Evolutionary conservation across 805 yeast species (phyloP), one percentile per base, ranked within the genome.

Genomic region (Barnettozyma vustinii): DNA sequence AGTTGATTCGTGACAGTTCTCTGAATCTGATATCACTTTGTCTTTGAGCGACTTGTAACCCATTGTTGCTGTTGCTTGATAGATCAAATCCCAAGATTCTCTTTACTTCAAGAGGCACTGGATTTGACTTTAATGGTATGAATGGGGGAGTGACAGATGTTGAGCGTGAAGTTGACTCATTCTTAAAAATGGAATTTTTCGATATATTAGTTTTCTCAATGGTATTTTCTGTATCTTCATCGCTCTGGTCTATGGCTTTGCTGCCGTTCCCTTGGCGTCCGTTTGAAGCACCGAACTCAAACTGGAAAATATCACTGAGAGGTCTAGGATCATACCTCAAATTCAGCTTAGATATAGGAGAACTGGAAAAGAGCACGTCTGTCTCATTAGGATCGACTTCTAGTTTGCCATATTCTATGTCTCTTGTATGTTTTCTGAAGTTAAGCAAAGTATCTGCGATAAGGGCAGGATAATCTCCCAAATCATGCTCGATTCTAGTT

Each of bases 301-400:
- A 27, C 2, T 45, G 56, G 32, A 58, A 55, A 13, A 53, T 12
- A 4, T 56, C 60, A 23, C 42, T 44, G 4, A 52, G 26, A 13
- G 61, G 55, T 19, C 40, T 53, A 8, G 56, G 52, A 8, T 54
- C 59, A 13, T 53, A 54, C 44, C 49, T 56, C 13, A 53, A 50
- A 18, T 54, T 58, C 19, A 56, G 49, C 13, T 51, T 51, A 15
- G 56, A 46, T 1, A 56, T 35, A 12, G 52, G 54, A 9, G 61
- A 47, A 40, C 59, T 40, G 42, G 59, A 49, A n/a, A 53, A 43
- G 1, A 42, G 20, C 8, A 39, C 23, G 18, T 37, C 20, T 19
- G 41, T 9, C 18, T 30, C 18, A 36, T 37, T 18, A 30, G 40
- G 37, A 18, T 42, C 45, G 4, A 16, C 13, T 9, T 46, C 45